These are phyloP conservation scores for Combretum micranthum DNA, from an alignment of 345 rosid species.

Conservation along the genomic window DNA sequence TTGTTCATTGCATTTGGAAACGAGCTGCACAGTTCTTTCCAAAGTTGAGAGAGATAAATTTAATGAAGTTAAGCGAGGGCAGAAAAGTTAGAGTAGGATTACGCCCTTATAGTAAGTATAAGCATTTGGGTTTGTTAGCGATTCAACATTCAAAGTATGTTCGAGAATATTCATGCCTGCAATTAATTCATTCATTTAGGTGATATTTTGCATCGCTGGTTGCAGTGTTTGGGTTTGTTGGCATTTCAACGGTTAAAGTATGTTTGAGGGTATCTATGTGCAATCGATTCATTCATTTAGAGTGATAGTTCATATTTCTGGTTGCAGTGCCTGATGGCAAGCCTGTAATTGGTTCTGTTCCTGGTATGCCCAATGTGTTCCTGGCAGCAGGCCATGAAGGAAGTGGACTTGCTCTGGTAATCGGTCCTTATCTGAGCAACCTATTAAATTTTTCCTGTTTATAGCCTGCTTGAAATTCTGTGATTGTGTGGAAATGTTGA, in stretches of 20 bases:
- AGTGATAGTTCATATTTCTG: neutral
- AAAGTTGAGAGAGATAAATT: constrained; percentile 39
- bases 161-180: neutral
- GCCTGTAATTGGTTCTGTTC: constrained; percentile 71
- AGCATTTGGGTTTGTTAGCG: neutral
- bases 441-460: neutral
- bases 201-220: constrained; percentile 9
- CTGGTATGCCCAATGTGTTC: constrained; percentile 55
- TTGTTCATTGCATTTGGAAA: constrained; percentile 59
- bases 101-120: constrained; percentile 86
- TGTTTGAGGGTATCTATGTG: neutral
- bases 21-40: constrained; percentile 80
- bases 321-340: constrained; percentile 85
- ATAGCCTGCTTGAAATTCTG: neutral
- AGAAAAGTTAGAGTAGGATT: constrained; percentile 87
- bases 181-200: neutral
- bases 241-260: constrained; percentile 1
- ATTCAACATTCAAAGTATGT: neutral
- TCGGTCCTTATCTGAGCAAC: constrained; percentile 1
- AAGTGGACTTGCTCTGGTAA: constrained; percentile 84
- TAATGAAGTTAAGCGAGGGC: constrained; percentile 31
- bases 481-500: neutral
- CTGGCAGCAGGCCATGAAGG: constrained; percentile 97
- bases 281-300: neutral
- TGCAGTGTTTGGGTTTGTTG: constrained; percentile 46